These are phyloP conservation scores for Colletotrichum gloeosporioides DNA, from an alignment of 2,329 filamentous ascomycete genomes.

Conservation along the genomic window DNA sequence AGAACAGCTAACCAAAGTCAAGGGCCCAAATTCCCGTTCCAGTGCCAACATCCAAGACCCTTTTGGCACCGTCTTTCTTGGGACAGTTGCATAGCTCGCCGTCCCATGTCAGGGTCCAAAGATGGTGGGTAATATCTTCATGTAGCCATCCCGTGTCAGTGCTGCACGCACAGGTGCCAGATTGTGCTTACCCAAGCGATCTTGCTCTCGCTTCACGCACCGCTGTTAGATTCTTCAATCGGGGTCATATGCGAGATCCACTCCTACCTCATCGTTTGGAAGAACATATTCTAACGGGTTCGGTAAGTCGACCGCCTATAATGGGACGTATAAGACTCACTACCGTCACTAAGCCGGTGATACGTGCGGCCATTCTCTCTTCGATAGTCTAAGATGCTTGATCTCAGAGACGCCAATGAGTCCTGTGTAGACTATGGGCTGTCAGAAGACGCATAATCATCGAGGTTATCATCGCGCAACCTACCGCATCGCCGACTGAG, in stretches of 20 bases:
- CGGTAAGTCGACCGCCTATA: background rate
- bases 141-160: too few relatives aligned
- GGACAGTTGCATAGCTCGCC: conserved; percentile 34
- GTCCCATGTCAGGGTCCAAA: conserved; percentile 36
- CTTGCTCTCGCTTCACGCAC: conserved; percentile 26
- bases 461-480: background rate
- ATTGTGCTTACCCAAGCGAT: conserved; percentile 1
- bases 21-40: conserved; percentile 21
- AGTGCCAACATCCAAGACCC: conserved; percentile 23
- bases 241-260: background rate
- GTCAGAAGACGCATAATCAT: background rate
- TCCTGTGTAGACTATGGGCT: background rate
- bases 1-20: conserved; percentile 14
- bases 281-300: conserved; percentile 26
- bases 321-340: conserved; percentile 1
- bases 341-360: conserved; percentile 27
- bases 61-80: conserved; percentile 20
- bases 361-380: conserved; percentile 22
- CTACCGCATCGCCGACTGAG: background rate
- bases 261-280: conserved; percentile 28
- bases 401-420: background rate
- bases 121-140: conserved; percentile 39
- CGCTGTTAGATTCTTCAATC: background rate
- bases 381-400: conserved; percentile 9
- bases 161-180: background rate